Conservation (phyloP, 2,329 filamentous ascomycete species). For the Hymenoscyphus fructigenus region DNA sequence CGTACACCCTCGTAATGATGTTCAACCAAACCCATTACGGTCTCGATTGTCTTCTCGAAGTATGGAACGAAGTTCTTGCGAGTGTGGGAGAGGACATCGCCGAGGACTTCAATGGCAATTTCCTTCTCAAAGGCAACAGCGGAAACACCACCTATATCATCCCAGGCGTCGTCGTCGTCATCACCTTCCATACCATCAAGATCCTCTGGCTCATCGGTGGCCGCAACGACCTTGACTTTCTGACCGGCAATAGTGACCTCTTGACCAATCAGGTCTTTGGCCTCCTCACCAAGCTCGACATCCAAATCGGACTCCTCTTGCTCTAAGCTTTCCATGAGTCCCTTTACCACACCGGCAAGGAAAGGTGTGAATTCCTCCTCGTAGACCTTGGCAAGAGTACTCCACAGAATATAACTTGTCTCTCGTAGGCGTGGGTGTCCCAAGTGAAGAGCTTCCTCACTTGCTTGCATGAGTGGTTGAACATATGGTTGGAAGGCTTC, state of each 20-base stretch:
- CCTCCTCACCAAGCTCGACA: slow-evolving; percentile 71
- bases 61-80: slow-evolving; percentile 79
- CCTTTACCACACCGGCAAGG: slow-evolving; percentile 73
- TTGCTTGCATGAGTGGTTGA: slow-evolving; percentile 83
- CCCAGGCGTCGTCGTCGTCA: slow-evolving; percentile 80
- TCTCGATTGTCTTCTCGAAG: slow-evolving; percentile 84
- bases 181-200: slow-evolving; percentile 62
- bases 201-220: slow-evolving; percentile 61
- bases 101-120: slow-evolving; percentile 91
- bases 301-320: slow-evolving; percentile 84
- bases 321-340: slow-evolving; percentile 80
- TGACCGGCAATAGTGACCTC: slow-evolving; percentile 78
- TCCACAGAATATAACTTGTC: slow-evolving; percentile 97
- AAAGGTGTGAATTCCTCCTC: slow-evolving; percentile 79
- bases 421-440: slow-evolving; percentile 90
- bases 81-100: slow-evolving; percentile 86
- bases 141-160: slow-evolving; percentile 79
- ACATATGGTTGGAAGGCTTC: slow-evolving; percentile 90
- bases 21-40: slow-evolving; percentile 76
- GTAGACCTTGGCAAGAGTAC: slow-evolving; percentile 90
- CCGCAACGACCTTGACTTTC: slow-evolving; percentile 76
- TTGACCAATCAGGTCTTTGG: slow-evolving; percentile 70
- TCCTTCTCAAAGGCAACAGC: slow-evolving; percentile 95
- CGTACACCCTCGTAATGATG: slow-evolving; percentile 92
- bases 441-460: slow-evolving; percentile 84